phyloP scores from a whole-genome alignment of 1,284 basidiomycete genomes.

The Chondrostereum purpureum region DNA sequence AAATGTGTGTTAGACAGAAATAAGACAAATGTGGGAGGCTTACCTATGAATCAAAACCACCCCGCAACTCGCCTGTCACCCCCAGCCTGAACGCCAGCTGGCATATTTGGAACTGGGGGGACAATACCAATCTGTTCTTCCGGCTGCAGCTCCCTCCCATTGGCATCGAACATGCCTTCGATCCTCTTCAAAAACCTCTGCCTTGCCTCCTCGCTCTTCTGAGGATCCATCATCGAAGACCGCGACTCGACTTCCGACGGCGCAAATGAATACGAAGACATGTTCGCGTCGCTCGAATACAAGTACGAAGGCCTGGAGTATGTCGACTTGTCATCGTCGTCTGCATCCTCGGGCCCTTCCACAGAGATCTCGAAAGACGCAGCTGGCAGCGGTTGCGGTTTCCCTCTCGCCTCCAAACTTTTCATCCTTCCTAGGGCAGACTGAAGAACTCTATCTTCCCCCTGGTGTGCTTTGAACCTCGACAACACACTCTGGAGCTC shows the following conservation, averaged over 20 bases:
- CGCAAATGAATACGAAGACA: not conserved
- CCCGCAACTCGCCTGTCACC: not conserved
- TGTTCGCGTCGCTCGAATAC: not conserved
- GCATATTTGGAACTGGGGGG: slow-evolving; percentile 1
- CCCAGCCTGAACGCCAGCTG: not conserved
- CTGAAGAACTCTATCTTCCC: not conserved
- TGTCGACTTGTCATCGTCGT: slow-evolving; percentile 7
- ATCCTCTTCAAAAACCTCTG: slow-evolving; percentile 43
- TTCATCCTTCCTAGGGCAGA: not conserved
- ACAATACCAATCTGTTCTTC: not conserved
- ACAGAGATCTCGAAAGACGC: not conserved
- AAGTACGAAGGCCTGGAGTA: slow-evolving; percentile 7
- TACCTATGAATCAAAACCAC: slow-evolving; percentile 1
- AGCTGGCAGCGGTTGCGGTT: too few species aligned
- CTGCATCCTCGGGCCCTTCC: slow-evolving; percentile 1
- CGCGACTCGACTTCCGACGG: not conserved
- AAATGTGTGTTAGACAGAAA: too few species aligned
- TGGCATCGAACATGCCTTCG: slow-evolving; percentile 42
- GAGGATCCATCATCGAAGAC: slow-evolving; percentile 36
- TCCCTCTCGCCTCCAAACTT: not conserved
- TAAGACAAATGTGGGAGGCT: too few species aligned
- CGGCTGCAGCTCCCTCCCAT: slow-evolving; percentile 23
- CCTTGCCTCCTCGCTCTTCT: slow-evolving; percentile 43
- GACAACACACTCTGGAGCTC: not conserved
- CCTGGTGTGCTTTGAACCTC: not conserved